Evolutionary conservation across 345 rosid genomes (phyloP), one percentile per base, ranked within the genome.

Genomic region (Citrus unshiu): DNA sequence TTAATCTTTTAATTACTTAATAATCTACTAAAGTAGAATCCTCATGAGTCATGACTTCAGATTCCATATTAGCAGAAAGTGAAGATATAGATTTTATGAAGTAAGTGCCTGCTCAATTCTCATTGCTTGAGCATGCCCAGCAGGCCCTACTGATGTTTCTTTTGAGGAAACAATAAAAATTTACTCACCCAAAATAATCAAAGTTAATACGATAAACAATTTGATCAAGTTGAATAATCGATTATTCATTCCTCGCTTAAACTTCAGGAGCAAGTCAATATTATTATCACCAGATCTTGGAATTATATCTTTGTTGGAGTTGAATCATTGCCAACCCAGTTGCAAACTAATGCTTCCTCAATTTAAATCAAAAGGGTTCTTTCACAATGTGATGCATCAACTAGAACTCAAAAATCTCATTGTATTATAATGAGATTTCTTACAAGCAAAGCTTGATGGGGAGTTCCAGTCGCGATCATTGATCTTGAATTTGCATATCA

Each of bases 101-200:
- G n/a, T 1, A 18, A 68, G 27, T 63, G 73, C 27, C 16, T 21
- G 39, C 69, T 74, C 27, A 16, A 49, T 70, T 71, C 75, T 79
- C 63, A 83, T 77, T 74, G 82, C 70, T 78, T 43, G 65, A 43
- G 61, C 75, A 22, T 32, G 64, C 66, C 79, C 81, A 46, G 70
- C 85, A 77, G 62, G 86, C 25, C 88, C 82, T 43, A 75, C 81
- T 49, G 34, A 21, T 85, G 86, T 75, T 81, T 77, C 83, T 79
- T 69, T 71, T 60, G 19, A 66, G 87, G 87, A 81, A 81, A 67
- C 86, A 87, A 57, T 27, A 70, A 54, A 34, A 74, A 9, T 76
- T 40, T 18, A 24, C 32, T 27, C 51, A 30, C 46, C 51, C 65
- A 54, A 46, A 62, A 65, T 56, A 76, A 76, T 54, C 63, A 24